These are phyloP conservation scores for Podospora sp. DNA, from an alignment of 495 filamentous ascomycete species.

Conservation along the genomic window DNA sequence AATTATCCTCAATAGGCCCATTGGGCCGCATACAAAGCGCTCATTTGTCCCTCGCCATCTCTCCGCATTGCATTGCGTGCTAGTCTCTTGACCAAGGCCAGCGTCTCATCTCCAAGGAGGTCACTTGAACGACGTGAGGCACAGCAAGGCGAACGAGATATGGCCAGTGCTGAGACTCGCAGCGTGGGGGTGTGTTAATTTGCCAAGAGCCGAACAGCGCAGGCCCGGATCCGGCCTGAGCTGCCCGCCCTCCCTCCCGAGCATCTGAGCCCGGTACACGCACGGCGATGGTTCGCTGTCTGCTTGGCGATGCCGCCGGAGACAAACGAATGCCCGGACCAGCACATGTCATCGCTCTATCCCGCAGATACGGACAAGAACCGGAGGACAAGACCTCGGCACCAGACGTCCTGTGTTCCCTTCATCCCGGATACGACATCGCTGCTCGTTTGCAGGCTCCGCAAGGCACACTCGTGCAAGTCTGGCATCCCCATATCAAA, in stretches of 20 bases:
- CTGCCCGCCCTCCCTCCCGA: not conserved
- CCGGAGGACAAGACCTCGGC: not conserved
- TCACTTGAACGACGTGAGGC: no score
- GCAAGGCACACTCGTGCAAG: not conserved
- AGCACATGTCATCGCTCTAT: not conserved
- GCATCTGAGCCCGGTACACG: not conserved
- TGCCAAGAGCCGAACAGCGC: not conserved
- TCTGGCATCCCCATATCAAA: not conserved
- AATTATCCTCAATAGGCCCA: no score
- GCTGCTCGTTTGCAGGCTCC: not conserved
- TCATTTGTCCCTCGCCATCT: no score
- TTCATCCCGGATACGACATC: not conserved
- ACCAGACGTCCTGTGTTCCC: not conserved
- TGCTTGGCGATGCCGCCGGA: not conserved
- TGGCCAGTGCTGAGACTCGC: not conserved
- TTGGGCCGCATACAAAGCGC: no score
- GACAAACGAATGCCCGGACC: not conserved
- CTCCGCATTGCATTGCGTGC: no score
- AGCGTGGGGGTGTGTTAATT: not conserved
- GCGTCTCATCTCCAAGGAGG: no score
- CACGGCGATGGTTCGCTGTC: not conserved
- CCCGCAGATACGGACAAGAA: not conserved
- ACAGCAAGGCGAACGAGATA: not conserved
- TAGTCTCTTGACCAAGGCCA: no score
- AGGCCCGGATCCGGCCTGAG: not conserved